Conservation (phyloP, 163 green algal genomes). For the Coccomyxa subellipsoidea region DNA sequence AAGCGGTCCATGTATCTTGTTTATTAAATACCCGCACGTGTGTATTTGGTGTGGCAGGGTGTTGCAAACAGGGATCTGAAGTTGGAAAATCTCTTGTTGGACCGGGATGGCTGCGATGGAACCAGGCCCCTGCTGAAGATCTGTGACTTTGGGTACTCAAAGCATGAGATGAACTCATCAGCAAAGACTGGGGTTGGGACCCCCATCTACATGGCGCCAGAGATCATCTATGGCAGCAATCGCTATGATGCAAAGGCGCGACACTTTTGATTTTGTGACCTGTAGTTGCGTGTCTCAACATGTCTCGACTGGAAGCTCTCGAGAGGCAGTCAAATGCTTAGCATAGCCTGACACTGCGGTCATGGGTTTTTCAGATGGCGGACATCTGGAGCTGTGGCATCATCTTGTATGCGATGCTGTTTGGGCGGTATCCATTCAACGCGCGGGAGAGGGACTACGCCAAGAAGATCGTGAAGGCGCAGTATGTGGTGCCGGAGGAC, state of each 20-base stretch:
- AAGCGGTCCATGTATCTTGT: not conserved
- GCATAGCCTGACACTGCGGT: not conserved
- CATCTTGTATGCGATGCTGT: slow-evolving; percentile 86
- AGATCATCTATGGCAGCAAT: slow-evolving; percentile 29
- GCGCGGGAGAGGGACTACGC: slow-evolving; percentile 28
- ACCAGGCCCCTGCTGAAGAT: slow-evolving; percentile 41
- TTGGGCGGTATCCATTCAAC: slow-evolving; percentile 71
- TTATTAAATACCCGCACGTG: not conserved
- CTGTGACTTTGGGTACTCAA: slow-evolving; percentile 49
- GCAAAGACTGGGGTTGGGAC: slow-evolving; percentile 39
- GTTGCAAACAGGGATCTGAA: slow-evolving; percentile 73
- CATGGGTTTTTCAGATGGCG: slow-evolving; percentile 15
- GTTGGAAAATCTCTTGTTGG: slow-evolving; percentile 61
- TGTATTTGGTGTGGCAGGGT: slow-evolving; percentile 24
- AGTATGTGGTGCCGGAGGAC: slow-evolving; percentile 14
- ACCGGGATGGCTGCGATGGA: slow-evolving; percentile 12
- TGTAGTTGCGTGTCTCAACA: not conserved
- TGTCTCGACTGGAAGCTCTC: not conserved
- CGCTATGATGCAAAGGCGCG: slow-evolving; percentile 37
- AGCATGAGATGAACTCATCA: slow-evolving; percentile 33
- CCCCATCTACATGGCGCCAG: slow-evolving; percentile 41
- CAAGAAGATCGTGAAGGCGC: slow-evolving; percentile 5
- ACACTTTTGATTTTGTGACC: not conserved
- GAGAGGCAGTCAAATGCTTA: not conserved
- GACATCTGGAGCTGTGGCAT: slow-evolving; percentile 63